A percentile compares a stretch with the other conserved stretches of the same genome.
phyloP scores from a whole-genome alignment of 164 flowering plant genomes.

The Stephania cephalantha region DNA sequence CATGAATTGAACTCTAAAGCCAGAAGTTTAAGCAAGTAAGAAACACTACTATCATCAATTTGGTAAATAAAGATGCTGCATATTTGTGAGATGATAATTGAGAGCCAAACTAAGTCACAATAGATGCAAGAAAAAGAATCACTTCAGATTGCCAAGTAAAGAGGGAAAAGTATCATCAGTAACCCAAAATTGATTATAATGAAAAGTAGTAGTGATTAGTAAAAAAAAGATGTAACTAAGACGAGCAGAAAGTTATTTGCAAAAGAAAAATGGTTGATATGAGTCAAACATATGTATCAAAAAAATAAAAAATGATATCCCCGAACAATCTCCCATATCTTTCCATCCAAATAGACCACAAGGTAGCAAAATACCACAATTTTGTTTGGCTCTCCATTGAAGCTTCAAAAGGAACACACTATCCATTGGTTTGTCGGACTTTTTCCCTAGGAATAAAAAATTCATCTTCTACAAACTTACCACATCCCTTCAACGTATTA shows the following conservation, averaged over 20 bases:
- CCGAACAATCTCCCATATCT: no score
- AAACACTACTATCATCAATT: neutral
- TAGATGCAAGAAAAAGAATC: neutral
- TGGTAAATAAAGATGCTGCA: neutral
- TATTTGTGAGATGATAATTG: neutral
- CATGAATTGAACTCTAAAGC: constrained; percentile 56
- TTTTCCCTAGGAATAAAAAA: no score
- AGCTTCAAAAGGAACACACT: no score
- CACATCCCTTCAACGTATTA: no score
- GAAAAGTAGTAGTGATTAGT: neutral
- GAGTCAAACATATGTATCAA: no score
- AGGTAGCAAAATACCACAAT: no score
- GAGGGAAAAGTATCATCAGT: neutral
- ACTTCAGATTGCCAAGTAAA: neutral
- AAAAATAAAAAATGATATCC: no score
- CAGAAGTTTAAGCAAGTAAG: constrained; percentile 1
- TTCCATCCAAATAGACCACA: no score
- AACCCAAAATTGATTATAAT: neutral
- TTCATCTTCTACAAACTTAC: no score
- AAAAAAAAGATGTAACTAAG: neutral
- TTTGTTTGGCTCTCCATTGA: no score
- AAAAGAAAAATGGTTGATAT: no score
- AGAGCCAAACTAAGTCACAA: constrained; percentile 1
- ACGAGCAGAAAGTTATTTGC: neutral
- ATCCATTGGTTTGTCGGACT: no score